Evolutionary conservation across 1,139 yeast species (phyloP), one percentile per base, ranked within the genome.

Genomic region (Yamadazyma taylorii): DNA sequence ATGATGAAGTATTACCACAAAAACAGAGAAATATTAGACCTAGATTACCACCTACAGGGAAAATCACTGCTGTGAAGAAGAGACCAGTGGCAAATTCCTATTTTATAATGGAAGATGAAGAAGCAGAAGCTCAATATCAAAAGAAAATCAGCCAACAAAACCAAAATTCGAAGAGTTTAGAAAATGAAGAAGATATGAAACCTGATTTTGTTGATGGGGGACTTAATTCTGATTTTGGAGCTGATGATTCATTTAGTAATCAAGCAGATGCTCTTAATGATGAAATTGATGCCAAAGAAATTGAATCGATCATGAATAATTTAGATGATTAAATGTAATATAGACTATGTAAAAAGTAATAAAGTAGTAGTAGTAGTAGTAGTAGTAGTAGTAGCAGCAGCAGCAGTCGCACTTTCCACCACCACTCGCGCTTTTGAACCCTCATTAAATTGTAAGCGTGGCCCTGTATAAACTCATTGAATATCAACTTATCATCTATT

Each of bases 1-100:
- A 87, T 53, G 96, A 87, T 51, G 95, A 85, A 27, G 88, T 83
- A 40, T 68, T 87, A 49, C 89, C 95, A 1, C 80, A 85, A 45
- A 85, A 85, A 49, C 92, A 85, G 57, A 69, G 90, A 36, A 81
- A 83, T 45, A 73, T 78, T n/a, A 75, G 94, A 46, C 87, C 96
- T 1, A 82, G 92, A 53, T 69, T 92, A 33, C 97, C 97, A 2
- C 97, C 97, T 0, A 88, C 90, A 9, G 98, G 97, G 32, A 90
- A 87, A 58, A 86, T 92, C 27, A 62, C 85, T 0, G 71, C 78
- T 2, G 67, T 80, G 24, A 89, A 87, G 63, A 87, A 83, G 65
- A 80, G 75, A 51, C 56, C 73, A 10, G 61, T 80, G 6, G 65
- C 77, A 1, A 72, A 60, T 33, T 73, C 85, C 0, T 85, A 73